A percentile compares a stretch with the other conserved stretches of the same genome.
Evolutionary conservation across 331 rosid genomes (phyloP).

Genomic region (Dryas integrifolia): DNA sequence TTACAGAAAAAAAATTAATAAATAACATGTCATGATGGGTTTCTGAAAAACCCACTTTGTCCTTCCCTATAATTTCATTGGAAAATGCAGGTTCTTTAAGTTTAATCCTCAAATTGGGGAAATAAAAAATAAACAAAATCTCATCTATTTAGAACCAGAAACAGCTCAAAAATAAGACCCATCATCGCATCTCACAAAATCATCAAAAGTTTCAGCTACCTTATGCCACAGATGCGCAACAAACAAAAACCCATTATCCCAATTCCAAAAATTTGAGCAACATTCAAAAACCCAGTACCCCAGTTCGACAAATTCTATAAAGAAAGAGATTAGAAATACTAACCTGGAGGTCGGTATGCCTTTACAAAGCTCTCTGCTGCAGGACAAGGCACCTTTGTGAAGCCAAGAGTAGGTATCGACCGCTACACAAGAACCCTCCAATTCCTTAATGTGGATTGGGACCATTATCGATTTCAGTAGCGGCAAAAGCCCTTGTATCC

Average conservation of each 20-base stretch:
- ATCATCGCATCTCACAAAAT: not conserved
- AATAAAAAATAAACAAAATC: not conserved
- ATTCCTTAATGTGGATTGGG: conserved; percentile 75
- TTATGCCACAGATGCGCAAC: not conserved
- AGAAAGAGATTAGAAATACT: not conserved
- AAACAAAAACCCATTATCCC: not conserved
- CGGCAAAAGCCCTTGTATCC: conserved; percentile 87
- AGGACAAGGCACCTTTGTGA: conserved; percentile 87
- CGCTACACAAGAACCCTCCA: conserved; percentile 65
- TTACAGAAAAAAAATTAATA: not conserved
- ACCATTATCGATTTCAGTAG: conserved; percentile 77
- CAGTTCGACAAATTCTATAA: not conserved
- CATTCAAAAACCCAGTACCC: not conserved
- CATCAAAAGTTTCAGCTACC: not conserved
- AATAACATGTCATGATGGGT: not conserved
- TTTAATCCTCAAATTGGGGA: not conserved
- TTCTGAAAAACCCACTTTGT: not conserved
- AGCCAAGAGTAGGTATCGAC: conserved; percentile 96
- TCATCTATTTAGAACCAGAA: conserved; percentile 1
- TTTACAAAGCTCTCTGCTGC: conserved; percentile 90
- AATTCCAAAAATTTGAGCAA: not conserved
- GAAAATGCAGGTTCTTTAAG: conserved; percentile 1
- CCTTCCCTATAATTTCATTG: not conserved
- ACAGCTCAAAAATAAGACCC: not conserved
- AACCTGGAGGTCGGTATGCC: conserved; percentile 77